A percentile compares a stretch with the other conserved stretches of the same genome.
phyloP scores from a whole-genome alignment of 176 grass and related monocot species.

The Oryza meyeriana region DNA sequence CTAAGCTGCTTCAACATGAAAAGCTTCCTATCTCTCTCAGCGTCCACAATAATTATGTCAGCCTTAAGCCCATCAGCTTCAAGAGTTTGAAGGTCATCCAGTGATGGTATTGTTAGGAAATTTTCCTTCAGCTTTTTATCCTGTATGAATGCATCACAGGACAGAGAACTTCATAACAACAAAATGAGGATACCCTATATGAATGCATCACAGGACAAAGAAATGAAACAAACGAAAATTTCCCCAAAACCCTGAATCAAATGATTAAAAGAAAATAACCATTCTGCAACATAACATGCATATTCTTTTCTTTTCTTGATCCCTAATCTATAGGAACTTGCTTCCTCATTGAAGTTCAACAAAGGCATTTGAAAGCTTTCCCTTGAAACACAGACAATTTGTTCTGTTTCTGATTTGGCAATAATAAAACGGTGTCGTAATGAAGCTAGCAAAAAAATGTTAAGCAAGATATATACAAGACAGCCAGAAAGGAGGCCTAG shows the following conservation, averaged over 20 bases:
- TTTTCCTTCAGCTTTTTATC: conserved; percentile 94
- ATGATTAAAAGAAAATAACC: conserved; percentile 17
- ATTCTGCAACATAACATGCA: not conserved
- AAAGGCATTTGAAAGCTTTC: conserved; percentile 10
- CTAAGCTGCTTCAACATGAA: conserved; percentile 94
- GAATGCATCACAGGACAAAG: not conserved
- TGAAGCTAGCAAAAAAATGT: not conserved
- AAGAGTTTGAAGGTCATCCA: conserved; percentile 67
- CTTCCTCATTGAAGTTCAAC: conserved; percentile 10
- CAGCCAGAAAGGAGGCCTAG: not conserved
- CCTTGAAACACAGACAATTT: not conserved
- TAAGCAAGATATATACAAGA: not conserved
- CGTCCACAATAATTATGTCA: conserved; percentile 88
- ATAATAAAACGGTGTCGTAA: not conserved
- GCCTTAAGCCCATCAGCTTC: conserved; percentile 80
- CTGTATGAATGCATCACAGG: conserved; percentile 50
- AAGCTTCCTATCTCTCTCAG: conserved; percentile 94
- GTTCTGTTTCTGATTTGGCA: conserved; percentile 7
- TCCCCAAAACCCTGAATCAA: conserved; percentile 6
- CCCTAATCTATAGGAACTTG: conserved; percentile 22
- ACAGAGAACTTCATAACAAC: conserved; percentile 2
- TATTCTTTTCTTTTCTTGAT: not conserved
- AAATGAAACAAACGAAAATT: conserved; percentile 21
- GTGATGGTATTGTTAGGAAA: conserved; percentile 71
- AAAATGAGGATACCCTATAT: conserved; percentile 25